Evolutionary conservation across 148 eudicot genomes (phyloP).

Genomic region (Selenicereus undatus): DNA sequence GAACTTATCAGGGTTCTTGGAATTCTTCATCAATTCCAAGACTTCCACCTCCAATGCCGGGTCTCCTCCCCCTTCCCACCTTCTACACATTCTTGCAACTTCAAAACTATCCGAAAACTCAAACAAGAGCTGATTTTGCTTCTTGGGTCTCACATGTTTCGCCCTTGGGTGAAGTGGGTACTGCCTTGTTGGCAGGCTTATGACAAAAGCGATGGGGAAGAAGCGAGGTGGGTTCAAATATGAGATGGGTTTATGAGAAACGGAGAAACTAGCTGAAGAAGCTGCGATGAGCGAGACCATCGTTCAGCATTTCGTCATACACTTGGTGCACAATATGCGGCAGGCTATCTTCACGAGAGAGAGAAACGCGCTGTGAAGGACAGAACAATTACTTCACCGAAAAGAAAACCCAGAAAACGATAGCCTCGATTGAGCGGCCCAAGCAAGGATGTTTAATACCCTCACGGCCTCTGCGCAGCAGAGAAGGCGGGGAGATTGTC

Average conservation of each 20-base stretch:
- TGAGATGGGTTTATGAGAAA: constrained; percentile 22
- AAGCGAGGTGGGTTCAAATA: constrained; percentile 30
- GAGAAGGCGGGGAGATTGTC: not conserved
- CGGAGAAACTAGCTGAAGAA: constrained; percentile 16
- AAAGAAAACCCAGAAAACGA: constrained; percentile 9
- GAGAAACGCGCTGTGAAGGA: constrained; percentile 20
- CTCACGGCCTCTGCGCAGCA: not conserved
- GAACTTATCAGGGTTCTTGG: constrained; percentile 56
- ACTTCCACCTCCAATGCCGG: constrained; percentile 56
- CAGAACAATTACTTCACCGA: constrained; percentile 26
- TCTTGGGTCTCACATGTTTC: constrained; percentile 16
- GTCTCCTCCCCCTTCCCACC: constrained; percentile 47
- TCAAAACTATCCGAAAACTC: constrained; percentile 32
- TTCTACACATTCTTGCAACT: constrained; percentile 34
- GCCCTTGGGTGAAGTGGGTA: constrained; percentile 10
- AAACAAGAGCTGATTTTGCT: constrained; percentile 21
- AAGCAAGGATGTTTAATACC: not conserved
- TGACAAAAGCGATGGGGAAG: constrained; percentile 20
- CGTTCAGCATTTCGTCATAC: constrained; percentile 86
- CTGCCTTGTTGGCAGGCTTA: constrained; percentile 20
- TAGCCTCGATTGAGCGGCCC: not conserved
- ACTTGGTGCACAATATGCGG: constrained; percentile 22
- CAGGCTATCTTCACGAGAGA: not conserved
- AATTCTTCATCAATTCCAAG: constrained; percentile 66
- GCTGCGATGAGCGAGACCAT: constrained; percentile 48